A percentile compares a stretch with the other conserved stretches of the same genome.
These are phyloP conservation scores for Urtica urens DNA, from an alignment of 306 rosid species.

Conservation along the genomic window DNA sequence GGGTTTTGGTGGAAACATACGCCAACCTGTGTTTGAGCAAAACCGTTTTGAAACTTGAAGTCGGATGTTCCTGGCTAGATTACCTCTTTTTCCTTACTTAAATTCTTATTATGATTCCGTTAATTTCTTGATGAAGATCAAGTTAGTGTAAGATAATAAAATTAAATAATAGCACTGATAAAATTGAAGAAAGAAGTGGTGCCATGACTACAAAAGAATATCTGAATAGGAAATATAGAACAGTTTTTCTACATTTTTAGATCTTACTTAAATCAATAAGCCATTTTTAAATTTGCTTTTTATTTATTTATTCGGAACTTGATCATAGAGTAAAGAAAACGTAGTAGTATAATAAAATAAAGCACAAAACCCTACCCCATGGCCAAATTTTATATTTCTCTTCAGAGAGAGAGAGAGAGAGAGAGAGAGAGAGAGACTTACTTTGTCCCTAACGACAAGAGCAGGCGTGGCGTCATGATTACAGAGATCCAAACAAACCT, in stretches of 20 bases:
- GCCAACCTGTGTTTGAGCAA: conserved; percentile 12
- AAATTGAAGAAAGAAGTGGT: too few relatives aligned
- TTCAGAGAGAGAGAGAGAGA: background rate
- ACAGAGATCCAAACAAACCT: conserved; percentile 83
- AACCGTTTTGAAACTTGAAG: conserved; percentile 41
- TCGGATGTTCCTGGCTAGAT: background rate
- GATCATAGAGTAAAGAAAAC: background rate
- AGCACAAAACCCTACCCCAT: background rate
- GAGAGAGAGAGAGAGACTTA: conserved; percentile 19
- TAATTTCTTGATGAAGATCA: background rate
- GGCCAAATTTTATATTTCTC: background rate
- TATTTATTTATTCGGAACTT: too few relatives aligned
- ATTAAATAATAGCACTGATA: background rate
- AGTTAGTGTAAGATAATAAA: background rate
- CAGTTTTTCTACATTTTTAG: too few relatives aligned
- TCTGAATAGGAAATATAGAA: too few relatives aligned
- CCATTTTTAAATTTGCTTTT: too few relatives aligned
- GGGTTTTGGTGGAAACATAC: conserved; percentile 12
- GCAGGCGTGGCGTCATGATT: conserved; percentile 60
- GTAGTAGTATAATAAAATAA: too few relatives aligned
- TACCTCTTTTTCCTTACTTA: background rate
- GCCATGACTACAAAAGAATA: too few relatives aligned
- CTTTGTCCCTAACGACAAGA: conserved; percentile 67
- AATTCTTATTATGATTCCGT: conserved; percentile 1
- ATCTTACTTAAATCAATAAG: too few relatives aligned